Evolutionary conservation across 805 yeast genomes (phyloP), one percentile per base, ranked within the genome.

Genomic region (Yamadazyma takamatsuzukensis): DNA sequence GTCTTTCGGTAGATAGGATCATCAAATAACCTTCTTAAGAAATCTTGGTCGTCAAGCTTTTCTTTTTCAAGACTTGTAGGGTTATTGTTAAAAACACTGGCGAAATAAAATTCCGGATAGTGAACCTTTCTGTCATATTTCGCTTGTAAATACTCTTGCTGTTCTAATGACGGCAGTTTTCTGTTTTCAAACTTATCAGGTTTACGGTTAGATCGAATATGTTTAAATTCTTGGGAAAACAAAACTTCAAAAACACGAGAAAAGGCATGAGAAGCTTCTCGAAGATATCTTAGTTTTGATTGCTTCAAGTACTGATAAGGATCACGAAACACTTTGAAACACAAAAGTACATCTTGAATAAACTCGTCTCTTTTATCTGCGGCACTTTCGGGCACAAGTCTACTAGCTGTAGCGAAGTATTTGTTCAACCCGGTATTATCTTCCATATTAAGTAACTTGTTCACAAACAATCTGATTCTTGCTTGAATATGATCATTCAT

Each of bases 401-500:
- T 41, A 30, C 56, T 53, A 9, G 70, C 54, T 1, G 47, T 28
- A 15, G 51, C 42, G 36, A 63, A 64, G 38, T 59, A 59, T 45
- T 63, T 63, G 43, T 67, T 67, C 33, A 67, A 51, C 1, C 72
- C 72, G 3, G 72, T 67, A 42, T 61, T 65, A 36, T 67, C 72
- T 30, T 66, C 72, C 25, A 64, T 49, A 11, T 53, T 45, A 30
- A 67, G 52, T 11, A 63, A 33, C 19, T 50, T 53, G 13, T 67
- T 45, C 15, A 64, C 45, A 32, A 64, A 65, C 2, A 42, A 31
- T 22, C 68, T 48, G 4, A 66, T 61, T 18, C 70, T 47, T 22
- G 49, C 56, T 24, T 63, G 65, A 19, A 66, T 46, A n/a, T 22
- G 28, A 38, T 66, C 71, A 32, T 59, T 64, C 43, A 60, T 63